A percentile compares a stretch with the other conserved stretches of the same genome.
Conservation (phyloP, 768 basidiomycete genomes). For the Chiua virens region DNA sequence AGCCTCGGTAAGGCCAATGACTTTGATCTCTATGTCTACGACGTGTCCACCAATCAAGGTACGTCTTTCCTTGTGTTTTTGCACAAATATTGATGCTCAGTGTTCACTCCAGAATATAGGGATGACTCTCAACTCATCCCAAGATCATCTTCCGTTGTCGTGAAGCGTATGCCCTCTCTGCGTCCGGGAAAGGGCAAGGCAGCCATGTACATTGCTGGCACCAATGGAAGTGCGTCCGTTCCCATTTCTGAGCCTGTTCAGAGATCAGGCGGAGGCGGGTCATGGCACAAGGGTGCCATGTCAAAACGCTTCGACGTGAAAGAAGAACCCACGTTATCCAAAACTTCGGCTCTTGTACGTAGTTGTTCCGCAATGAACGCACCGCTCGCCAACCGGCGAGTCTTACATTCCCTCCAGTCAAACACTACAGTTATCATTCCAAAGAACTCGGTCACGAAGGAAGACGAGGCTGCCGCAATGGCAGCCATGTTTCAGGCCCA, state of each 20-base stretch:
- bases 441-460: slow-evolving; percentile 47
- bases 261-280: slow-evolving; percentile 36
- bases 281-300: slow-evolving; percentile 76
- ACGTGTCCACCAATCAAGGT: slow-evolving; percentile 90
- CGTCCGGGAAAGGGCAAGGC: slow-evolving; percentile 84
- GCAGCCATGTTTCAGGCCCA: slow-evolving; percentile 98
- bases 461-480: slow-evolving; percentile 93
- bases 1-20: slow-evolving; percentile 96
- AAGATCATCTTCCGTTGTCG: slow-evolving; percentile 90
- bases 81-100: not conserved
- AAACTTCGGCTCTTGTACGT: slow-evolving; percentile 31
- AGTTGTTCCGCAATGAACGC: slow-evolving; percentile 26
- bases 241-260: slow-evolving; percentile 51
- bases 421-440: slow-evolving; percentile 34
- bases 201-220: slow-evolving; percentile 66
- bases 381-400: slow-evolving; percentile 23
- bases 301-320: slow-evolving; percentile 89
- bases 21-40: slow-evolving; percentile 90
- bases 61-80: slow-evolving; percentile 9
- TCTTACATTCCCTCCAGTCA: slow-evolving; percentile 34
- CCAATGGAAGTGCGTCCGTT: slow-evolving; percentile 37
- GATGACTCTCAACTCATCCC: slow-evolving; percentile 93
- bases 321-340: slow-evolving; percentile 49
- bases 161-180: slow-evolving; percentile 83
- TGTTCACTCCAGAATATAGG: slow-evolving; percentile 64